Evolutionary conservation across 2,329 filamentous ascomycete genomes (phyloP), one percentile per base, ranked within the genome.

Genomic region (Helotiales sp.): DNA sequence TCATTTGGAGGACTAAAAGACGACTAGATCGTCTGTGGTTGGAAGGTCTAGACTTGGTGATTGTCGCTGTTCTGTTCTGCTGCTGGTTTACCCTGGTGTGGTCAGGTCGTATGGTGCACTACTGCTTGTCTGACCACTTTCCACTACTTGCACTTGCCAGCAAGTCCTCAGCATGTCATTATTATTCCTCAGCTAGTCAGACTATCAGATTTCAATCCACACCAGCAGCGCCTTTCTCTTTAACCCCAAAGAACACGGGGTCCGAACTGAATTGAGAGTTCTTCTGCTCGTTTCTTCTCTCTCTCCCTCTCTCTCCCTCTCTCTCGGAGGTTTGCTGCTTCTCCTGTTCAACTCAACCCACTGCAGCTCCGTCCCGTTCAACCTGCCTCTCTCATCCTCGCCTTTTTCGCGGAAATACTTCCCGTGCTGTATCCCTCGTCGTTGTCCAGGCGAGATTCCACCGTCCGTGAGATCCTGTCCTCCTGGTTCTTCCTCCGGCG

Each of bases 391-490:
- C 8, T 46, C 25, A 46, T 22, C 19, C 53, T 40, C 40, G 19
- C 33, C 25, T 36, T 2, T 15, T 9, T 34, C 31, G 15, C 9
- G 9, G 31, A 34, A 34, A 9, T 34, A 15, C 31, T 34, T 15
- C 15, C 9, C 31, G 31, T 25, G 38, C 22, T 42, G 6, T 5
- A 42, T 9, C 38, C 38, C 38, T 22, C n/a, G 17, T 25, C 38
- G 10, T 42, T 17, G 27, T 24, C 42, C 42, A 47, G 42, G 42
- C 42, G 42, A 47, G n/a, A 54, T 52, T 49, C 27, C 33, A 34
- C 27, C 50, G 33, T 55, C 52, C 52, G 47, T 52, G 52, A 31
- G 38, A 54, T 55, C 52, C 46, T 7, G 12, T 31, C 46, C 29
- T 33, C 29, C 27, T 47, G 12, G 42, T 48, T 22, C 15, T 12